These are phyloP conservation scores for Tylopilus vinaceipallidus DNA, from an alignment of 768 basidiomycete genomes.

Conservation along the genomic window DNA sequence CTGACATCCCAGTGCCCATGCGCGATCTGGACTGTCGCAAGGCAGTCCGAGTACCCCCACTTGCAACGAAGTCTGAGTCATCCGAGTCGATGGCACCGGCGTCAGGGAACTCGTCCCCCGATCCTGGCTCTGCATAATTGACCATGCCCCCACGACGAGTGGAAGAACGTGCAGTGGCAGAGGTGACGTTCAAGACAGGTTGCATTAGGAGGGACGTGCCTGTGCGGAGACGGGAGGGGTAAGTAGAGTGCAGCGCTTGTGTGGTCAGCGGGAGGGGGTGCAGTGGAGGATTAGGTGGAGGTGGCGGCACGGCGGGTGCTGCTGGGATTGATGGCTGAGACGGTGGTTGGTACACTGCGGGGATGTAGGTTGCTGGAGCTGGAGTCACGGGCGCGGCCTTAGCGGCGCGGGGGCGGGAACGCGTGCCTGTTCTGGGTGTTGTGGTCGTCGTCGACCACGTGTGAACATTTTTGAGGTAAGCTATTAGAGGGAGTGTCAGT, in stretches of 20 bases:
- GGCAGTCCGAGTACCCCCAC: constrained; percentile 58
- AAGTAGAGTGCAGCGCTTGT: constrained; percentile 80
- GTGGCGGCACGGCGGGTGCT: constrained; percentile 27
- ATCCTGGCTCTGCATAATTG: constrained; percentile 86
- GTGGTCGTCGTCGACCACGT: constrained; percentile 65
- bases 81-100: constrained; percentile 82
- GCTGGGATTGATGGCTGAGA: constrained; percentile 31
- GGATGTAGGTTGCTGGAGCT: constrained; percentile 34
- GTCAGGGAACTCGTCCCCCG: constrained; percentile 78
- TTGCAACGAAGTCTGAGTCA: constrained; percentile 78
- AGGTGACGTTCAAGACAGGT: constrained; percentile 57
- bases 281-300: constrained; percentile 47
- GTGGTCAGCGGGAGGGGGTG: constrained; percentile 56
- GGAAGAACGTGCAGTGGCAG: constrained; percentile 44
- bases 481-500: constrained; percentile 31
- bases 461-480: constrained; percentile 68
- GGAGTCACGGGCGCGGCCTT: constrained; percentile 41
- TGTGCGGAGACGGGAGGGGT: constrained; percentile 86
- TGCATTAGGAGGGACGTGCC: constrained; percentile 90
- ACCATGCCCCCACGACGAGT: constrained; percentile 66
- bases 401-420: constrained; percentile 36
- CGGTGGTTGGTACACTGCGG: constrained; percentile 38
- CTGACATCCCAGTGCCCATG: constrained; percentile 47
- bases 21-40: constrained; percentile 46
- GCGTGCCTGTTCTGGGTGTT: constrained; percentile 41